phyloP scores from a whole-genome alignment of 2,329 filamentous ascomycete genomes.

The Tolypocladium album region DNA sequence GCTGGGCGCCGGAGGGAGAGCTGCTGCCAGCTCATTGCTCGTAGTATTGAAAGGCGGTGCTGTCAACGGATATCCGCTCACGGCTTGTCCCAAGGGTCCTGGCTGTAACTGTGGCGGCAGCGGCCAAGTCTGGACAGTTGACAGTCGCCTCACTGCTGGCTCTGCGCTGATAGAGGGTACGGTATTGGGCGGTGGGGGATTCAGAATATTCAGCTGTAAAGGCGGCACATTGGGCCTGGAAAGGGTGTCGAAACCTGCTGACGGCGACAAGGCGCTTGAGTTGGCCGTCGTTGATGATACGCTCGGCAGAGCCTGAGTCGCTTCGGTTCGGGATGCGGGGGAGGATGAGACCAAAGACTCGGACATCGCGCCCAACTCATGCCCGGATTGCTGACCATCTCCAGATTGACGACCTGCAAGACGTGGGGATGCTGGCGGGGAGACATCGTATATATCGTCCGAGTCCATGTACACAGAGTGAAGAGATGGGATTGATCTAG shows the following conservation, averaged over 20 bases:
- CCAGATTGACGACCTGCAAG: constrained; percentile 3
- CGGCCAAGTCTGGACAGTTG: constrained; percentile 37
- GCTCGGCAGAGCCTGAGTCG: background rate
- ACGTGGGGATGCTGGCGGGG: constrained; percentile 31
- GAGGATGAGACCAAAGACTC: constrained; percentile 5
- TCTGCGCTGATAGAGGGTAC: constrained; percentile 6
- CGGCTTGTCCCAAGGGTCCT: constrained; percentile 10
- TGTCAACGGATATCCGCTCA: constrained; percentile 27
- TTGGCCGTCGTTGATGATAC: background rate
- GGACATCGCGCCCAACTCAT: constrained; percentile 5
- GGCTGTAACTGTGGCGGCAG: constrained; percentile 15
- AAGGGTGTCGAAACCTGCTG: background rate
- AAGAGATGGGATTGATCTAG: constrained; percentile 19
- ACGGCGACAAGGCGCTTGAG: background rate
- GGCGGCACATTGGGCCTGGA: constrained; percentile 1
- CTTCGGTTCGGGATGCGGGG: background rate
- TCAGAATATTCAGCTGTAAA: constrained; percentile 19
- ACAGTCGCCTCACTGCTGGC: constrained; percentile 16
- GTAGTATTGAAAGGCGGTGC: constrained; percentile 23
- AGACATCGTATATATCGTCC: constrained; percentile 36
- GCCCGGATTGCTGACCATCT: background rate
- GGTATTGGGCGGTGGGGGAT: constrained; percentile 4
- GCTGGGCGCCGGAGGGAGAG: constrained; percentile 26
- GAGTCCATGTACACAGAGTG: constrained; percentile 11
- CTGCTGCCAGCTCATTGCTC: constrained; percentile 20